Evolutionary conservation across 768 basidiomycete species (phyloP), one percentile per base, ranked within the genome.

Genomic region (Naganishia friedmannii): DNA sequence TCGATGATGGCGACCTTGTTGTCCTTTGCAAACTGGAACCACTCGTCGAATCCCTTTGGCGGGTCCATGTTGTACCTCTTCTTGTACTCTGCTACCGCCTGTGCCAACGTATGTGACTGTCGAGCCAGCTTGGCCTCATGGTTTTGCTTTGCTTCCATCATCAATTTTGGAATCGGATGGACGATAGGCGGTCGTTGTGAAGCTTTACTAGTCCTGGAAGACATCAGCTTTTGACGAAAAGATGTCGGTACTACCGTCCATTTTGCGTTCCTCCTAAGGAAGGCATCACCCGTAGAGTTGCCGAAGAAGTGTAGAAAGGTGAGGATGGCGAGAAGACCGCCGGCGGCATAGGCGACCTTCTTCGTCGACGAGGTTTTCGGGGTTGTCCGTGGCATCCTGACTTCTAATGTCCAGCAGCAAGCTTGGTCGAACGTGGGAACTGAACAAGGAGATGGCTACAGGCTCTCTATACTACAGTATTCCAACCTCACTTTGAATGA

Each of bases 1-100:
- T 98, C 95, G 5, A 90, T 84, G 82, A 98, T 87, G 74, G 88
- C 86, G 56, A 91, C 88, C 7, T 86, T 82, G 80, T 92, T 86
- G 68, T 87, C 83, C 78, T 85, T 82, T 17, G 89, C 90, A 80
- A 92, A 97, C 54, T 81, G 77, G 86, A 88, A 82, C 81, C 82
- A 82, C 48, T 79, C 76, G 57, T 80, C 79, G 65, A 80, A 80
- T 2, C 79, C 79, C 57, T 77, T 77, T 4, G 81, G 81, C 13
- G 81, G 81, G 4, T 70, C 58, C 60, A 77, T 73, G 9, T 69
- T 67, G 72, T 82, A 82, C 48, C 81, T 57, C 15, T 68, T 72
- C 54, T 73, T 66, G 73, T 82, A 82, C 67, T 79, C 79, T n/a
- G 70, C 73, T 0, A 80, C 78, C 0, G 81, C 81, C 65, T 78